Percentiles rank a stretch among this genome's conserved stretches.
Conservation (phyloP, 192 early-diverging fungal genomes). For the Backusella morwellensis region DNA sequence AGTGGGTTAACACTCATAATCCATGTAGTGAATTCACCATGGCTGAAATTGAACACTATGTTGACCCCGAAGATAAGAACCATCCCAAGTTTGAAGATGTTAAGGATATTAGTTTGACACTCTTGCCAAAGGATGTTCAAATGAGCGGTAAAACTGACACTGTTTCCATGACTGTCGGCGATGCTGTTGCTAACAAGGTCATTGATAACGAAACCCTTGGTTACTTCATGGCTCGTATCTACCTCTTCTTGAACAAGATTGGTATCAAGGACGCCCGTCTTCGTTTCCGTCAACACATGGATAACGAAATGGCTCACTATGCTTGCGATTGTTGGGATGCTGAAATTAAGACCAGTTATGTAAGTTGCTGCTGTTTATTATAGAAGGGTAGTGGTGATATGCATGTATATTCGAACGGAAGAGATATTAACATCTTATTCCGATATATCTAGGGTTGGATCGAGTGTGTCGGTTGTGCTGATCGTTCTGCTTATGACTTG, state of each 20-base stretch:
- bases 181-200: conserved; percentile 83
- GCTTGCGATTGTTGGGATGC: conserved; percentile 99
- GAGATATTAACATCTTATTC: not conserved
- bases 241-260: conserved; percentile 85
- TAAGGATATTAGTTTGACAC: conserved; percentile 67
- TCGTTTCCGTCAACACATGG: conserved; percentile 98
- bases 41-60: conserved; percentile 99
- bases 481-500: conserved; percentile 97
- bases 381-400: not conserved
- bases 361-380: conserved; percentile 32
- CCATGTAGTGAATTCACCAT: conserved; percentile 88
- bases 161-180: conserved; percentile 78
- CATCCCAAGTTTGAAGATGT: conserved; percentile 91
- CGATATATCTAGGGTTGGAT: conserved; percentile 83
- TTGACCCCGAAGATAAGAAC: conserved; percentile 90
- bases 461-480: conserved; percentile 99
- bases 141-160: conserved; percentile 70
- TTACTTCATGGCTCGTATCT: conserved; percentile 96
- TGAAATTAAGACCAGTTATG: conserved; percentile 89
- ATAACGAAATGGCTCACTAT: conserved; percentile 99
- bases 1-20: not conserved
- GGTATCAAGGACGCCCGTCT: conserved; percentile 85
- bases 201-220: conserved; percentile 98
- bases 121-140: conserved; percentile 80
- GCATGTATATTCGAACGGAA: not conserved